These are phyloP conservation scores for Coniophora puteana DNA, from an alignment of 1,284 basidiomycete species.

Conservation along the genomic window DNA sequence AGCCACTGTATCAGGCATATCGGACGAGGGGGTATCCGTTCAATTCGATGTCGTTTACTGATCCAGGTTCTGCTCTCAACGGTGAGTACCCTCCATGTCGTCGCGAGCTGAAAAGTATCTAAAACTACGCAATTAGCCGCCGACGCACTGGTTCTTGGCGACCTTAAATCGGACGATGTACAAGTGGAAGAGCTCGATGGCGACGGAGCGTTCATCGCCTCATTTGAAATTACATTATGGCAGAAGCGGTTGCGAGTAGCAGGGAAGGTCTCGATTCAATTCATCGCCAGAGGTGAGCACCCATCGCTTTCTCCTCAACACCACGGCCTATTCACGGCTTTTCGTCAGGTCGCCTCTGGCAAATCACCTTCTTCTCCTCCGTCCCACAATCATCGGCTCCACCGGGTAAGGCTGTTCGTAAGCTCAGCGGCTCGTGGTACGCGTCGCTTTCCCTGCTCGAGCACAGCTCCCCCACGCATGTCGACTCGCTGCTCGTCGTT, in stretches of 20 bases:
- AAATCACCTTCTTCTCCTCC: slow-evolving; percentile 20
- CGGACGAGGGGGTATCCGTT: slow-evolving; percentile 20
- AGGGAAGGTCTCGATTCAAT: slow-evolving; percentile 50
- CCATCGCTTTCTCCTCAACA: too few relatives aligned
- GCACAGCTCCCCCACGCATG: slow-evolving; percentile 52
- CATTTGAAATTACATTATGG: slow-evolving; percentile 57
- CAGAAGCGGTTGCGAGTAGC: slow-evolving; percentile 65
- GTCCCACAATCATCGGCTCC: slow-evolving; percentile 1
- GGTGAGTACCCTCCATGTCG: neutral
- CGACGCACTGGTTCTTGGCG: slow-evolving; percentile 55
- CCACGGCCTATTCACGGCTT: neutral
- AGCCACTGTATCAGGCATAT: slow-evolving; percentile 58
- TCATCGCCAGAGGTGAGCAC: slow-evolving; percentile 50
- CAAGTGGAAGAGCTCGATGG: slow-evolving; percentile 38
- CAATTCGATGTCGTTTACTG: slow-evolving; percentile 13
- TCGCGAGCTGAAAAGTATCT: neutral
- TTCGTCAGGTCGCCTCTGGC: slow-evolving; percentile 34
- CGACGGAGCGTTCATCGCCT: slow-evolving; percentile 48
- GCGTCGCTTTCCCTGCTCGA: slow-evolving; percentile 48
- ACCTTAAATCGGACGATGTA: slow-evolving; percentile 50
- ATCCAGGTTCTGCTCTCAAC: slow-evolving; percentile 40
- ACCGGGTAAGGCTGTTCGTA: slow-evolving; percentile 15
- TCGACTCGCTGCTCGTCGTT: slow-evolving; percentile 53
- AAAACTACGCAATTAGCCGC: too few relatives aligned
- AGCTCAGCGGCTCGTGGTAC: slow-evolving; percentile 62